A percentile compares a stretch with the other conserved stretches of the same genome.
These are phyloP conservation scores for Aspergillus melleus DNA, from an alignment of 2,329 filamentous ascomycete species.

Conservation along the genomic window DNA sequence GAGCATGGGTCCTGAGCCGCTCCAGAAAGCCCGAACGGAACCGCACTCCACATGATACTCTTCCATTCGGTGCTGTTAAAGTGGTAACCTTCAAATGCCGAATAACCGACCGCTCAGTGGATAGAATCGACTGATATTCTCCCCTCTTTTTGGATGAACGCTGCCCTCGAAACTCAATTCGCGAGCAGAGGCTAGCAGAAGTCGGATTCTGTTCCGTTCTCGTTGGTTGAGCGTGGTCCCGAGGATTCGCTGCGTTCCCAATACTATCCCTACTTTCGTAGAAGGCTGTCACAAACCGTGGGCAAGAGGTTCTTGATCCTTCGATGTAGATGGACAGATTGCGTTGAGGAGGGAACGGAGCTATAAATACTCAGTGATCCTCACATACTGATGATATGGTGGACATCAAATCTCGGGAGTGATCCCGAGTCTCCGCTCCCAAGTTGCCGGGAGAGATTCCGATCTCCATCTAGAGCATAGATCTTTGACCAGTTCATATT, in stretches of 20 bases:
- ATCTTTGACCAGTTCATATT: too few relatives aligned
- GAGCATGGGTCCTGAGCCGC: background rate
- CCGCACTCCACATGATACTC: background rate
- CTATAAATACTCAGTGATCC: background rate
- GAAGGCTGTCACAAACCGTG: background rate
- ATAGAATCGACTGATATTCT: background rate
- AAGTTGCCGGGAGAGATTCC: background rate
- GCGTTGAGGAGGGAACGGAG: background rate
- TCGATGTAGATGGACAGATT: too few relatives aligned
- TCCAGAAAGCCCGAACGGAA: background rate
- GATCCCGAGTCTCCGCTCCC: background rate
- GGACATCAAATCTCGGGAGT: background rate
- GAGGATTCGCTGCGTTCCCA: background rate
- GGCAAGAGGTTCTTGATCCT: too few relatives aligned
- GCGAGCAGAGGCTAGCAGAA: background rate
- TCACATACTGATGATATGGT: background rate
- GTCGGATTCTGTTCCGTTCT: background rate
- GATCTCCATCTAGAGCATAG: background rate
- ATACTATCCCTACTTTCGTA: background rate
- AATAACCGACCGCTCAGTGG: background rate
- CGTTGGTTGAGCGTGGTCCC: background rate
- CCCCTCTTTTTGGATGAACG: background rate
- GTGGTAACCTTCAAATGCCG: background rate
- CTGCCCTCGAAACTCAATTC: background rate
- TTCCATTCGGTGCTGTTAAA: background rate